A percentile compares a stretch with the other conserved stretches of the same genome.
Conservation (phyloP, 2,329 filamentous ascomycete species). For the Berkeleyomyces basicola region DNA sequence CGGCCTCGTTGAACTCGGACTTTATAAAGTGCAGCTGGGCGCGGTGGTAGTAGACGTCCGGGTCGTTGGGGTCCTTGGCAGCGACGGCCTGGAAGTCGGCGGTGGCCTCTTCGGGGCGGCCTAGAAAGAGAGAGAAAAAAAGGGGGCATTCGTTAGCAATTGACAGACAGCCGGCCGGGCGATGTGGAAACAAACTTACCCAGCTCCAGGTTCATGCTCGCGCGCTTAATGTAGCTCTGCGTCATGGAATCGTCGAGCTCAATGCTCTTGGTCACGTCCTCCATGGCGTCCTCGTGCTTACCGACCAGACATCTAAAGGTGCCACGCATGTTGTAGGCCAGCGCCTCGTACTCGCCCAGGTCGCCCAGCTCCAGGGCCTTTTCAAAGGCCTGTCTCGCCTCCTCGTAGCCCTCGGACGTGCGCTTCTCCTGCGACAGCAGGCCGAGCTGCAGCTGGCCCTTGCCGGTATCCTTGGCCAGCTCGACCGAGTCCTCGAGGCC, state of each 20-base stretch:
- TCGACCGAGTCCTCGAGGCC: slow-evolving; percentile 74
- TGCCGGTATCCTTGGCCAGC: slow-evolving; percentile 59
- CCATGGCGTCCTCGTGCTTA: slow-evolving; percentile 66
- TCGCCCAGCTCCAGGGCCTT: slow-evolving; percentile 70
- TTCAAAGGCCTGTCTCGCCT: slow-evolving; percentile 73
- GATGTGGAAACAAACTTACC: slow-evolving; percentile 23
- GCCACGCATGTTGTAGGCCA: slow-evolving; percentile 90
- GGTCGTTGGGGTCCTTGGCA: slow-evolving; percentile 70
- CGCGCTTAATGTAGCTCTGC: slow-evolving; percentile 97
- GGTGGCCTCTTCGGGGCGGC: slow-evolving; percentile 71
- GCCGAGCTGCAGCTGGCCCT: slow-evolving; percentile 72
- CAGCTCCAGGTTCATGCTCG: slow-evolving; percentile 92
- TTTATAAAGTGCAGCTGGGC: slow-evolving; percentile 98
- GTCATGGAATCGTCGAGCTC: slow-evolving; percentile 76
- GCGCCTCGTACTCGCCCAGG: slow-evolving; percentile 67
- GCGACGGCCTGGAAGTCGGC: slow-evolving; percentile 77
- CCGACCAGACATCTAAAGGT: slow-evolving; percentile 90
- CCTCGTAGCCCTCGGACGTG: slow-evolving; percentile 81
- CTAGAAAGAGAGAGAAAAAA: slow-evolving; percentile 11
- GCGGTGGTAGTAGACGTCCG: slow-evolving; percentile 97
- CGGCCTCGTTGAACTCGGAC: slow-evolving; percentile 77
- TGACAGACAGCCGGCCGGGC: background rate
- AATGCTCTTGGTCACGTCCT: slow-evolving; percentile 82
- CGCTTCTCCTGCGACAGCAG: slow-evolving; percentile 66
- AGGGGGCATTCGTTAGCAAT: background rate